Evolutionary conservation across 2,329 filamentous ascomycete species (phyloP).

Genomic region (Hyphodiscus sp.): DNA sequence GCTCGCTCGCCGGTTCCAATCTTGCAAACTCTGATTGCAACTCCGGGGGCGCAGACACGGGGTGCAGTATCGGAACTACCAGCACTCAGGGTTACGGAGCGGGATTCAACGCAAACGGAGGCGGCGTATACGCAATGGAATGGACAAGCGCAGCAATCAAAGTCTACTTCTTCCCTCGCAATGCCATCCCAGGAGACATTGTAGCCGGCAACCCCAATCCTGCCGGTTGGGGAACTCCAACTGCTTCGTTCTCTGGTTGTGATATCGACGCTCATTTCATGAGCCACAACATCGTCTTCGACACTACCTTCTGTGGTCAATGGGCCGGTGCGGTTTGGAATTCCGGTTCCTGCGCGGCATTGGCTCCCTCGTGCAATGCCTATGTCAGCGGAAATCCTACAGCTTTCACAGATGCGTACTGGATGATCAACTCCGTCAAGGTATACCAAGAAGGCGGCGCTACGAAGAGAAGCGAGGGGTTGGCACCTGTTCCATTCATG

Average conservation of each 20-base stretch:
- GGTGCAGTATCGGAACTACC: slow-evolving; percentile 36
- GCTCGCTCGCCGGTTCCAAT: neutral
- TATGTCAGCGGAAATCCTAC: slow-evolving; percentile 66
- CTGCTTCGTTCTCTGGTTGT: slow-evolving; percentile 61
- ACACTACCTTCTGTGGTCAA: slow-evolving; percentile 19
- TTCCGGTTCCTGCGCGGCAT: slow-evolving; percentile 50
- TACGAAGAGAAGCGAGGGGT: slow-evolving; percentile 7
- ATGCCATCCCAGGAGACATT: slow-evolving; percentile 59
- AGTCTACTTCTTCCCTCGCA: slow-evolving; percentile 72
- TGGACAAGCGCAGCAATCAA: slow-evolving; percentile 65
- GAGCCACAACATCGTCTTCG: slow-evolving; percentile 37
- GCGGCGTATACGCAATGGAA: slow-evolving; percentile 65
- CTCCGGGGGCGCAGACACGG: slow-evolving; percentile 16
- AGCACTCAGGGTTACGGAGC: slow-evolving; percentile 50
- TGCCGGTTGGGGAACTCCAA: slow-evolving; percentile 58
- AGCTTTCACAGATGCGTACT: slow-evolving; percentile 65
- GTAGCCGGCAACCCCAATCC: slow-evolving; percentile 50
- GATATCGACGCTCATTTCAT: slow-evolving; percentile 60
- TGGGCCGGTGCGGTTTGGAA: slow-evolving; percentile 74
- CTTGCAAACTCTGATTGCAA: neutral
- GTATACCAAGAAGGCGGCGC: neutral
- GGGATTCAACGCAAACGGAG: slow-evolving; percentile 58
- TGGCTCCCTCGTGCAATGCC: slow-evolving; percentile 59
- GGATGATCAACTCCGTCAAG: slow-evolving; percentile 53
- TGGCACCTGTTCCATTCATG: neutral